Evolutionary conservation across 192 early-diverging fungal genomes (phyloP).

Genomic region (Phycomyces nitens): DNA sequence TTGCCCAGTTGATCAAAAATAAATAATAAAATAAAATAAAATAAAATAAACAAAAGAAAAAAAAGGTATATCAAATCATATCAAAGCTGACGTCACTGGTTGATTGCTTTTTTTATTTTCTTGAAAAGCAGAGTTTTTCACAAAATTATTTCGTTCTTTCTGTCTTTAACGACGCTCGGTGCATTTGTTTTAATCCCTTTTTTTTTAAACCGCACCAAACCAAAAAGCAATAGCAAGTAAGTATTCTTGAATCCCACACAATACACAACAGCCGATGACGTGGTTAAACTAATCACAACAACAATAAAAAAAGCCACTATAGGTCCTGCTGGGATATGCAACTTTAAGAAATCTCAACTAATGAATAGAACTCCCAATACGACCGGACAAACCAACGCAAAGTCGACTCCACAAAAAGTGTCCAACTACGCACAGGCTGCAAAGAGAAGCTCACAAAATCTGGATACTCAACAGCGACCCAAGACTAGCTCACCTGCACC

Average conservation of each 20-base stretch:
- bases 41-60: no score
- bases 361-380: constrained; percentile 26
- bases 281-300: no score
- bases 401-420: constrained; percentile 30
- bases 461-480: constrained; percentile 5
- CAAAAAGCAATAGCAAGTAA: no score
- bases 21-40: no score
- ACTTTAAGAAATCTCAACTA: constrained; percentile 16
- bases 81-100: background rate
- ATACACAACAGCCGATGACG: no score
- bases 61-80: no score
- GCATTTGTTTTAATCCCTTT: background rate
- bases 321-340: constrained; percentile 25
- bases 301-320: background rate
- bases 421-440: constrained; percentile 38
- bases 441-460: constrained; percentile 26
- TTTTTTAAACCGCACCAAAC: constrained; percentile 1
- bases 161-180: constrained; percentile 4
- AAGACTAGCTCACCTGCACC: background rate
- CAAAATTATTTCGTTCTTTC: background rate
- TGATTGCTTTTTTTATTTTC: constrained; percentile 1
- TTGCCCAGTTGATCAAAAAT: no score
- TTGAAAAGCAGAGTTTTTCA: constrained; percentile 5
- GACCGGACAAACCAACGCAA: constrained; percentile 18
- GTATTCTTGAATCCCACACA: no score